phyloP scores from a whole-genome alignment of 768 basidiomycete species.

The Mycena belliarum region DNA sequence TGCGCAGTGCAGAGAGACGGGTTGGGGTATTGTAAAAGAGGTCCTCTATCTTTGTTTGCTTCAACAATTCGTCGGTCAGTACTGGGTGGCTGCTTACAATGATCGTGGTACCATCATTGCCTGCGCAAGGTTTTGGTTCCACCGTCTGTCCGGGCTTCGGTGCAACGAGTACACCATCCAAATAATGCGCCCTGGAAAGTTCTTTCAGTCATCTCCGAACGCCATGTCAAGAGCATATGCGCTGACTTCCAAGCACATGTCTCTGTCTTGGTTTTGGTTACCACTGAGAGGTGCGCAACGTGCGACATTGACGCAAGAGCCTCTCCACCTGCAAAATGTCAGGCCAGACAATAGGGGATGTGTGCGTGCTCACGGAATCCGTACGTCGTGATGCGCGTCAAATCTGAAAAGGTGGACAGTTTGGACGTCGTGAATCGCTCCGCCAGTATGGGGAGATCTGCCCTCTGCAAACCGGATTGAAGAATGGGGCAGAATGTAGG shows the following conservation, averaged over 20 bases:
- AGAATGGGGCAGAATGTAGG: background rate
- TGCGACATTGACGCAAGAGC: constrained; percentile 95
- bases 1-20: constrained; percentile 81
- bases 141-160: constrained; percentile 67
- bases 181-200: constrained; percentile 69
- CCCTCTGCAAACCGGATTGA: constrained; percentile 52
- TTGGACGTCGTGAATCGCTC: constrained; percentile 97
- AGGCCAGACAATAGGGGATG: background rate
- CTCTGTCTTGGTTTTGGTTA: constrained; percentile 87
- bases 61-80: background rate
- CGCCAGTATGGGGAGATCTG: constrained; percentile 86
- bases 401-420: constrained; percentile 80
- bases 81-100: constrained; percentile 49
- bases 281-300: constrained; percentile 83
- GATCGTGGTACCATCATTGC: constrained; percentile 92
- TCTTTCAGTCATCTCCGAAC: background rate
- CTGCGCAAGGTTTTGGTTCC: constrained; percentile 89
- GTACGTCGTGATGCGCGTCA: constrained; percentile 84
- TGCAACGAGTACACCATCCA: constrained; percentile 72
- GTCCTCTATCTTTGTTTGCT: constrained; percentile 75
- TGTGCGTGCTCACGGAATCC: constrained; percentile 70
- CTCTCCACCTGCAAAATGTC: constrained; percentile 50
- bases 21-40: constrained; percentile 93
- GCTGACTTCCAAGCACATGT: constrained; percentile 92
- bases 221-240: background rate